Evolutionary conservation across 2,329 filamentous ascomycete genomes (phyloP), one percentile per base, ranked within the genome.

Genomic region (Annulohypoxylon truncatum): DNA sequence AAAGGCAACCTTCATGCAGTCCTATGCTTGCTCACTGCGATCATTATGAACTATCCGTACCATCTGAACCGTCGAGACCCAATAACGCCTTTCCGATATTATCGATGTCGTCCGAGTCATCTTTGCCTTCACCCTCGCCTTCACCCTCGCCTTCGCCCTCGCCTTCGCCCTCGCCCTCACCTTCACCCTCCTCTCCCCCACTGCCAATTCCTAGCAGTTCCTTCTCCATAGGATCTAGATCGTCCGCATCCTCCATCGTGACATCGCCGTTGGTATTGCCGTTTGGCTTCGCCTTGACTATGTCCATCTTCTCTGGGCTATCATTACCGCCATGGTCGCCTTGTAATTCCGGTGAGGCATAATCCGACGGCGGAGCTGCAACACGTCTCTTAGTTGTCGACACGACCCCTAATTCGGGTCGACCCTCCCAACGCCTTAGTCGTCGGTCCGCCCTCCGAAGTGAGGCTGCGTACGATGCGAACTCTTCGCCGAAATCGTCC

Each of bases 401-500:
- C 57, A 88, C 78, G 15, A 86, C 82, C 1, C 83, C 83, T 2
- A 84, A 77, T 18, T 81, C 79, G 9, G 77, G 72, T n/a, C 79
- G 79, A 9, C 77, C 80, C 2, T 88, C 84, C 92, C 92, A 95
- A 29, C 92, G 85, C 55, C 85, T 81, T n/a, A 95, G 80, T 40
- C 92, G 84, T 26, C 92, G 85, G 18, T 84, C 81, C 0, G 85
- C 84, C 13, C 90, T 85, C 56, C 89, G 82, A 15, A 95, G 79
- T 6, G 91, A 86, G 9, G 90, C 87, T 3, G 88, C 86, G 62
- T 92, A 90, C 1, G 87, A 83, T 58, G 85, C 84, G 4, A 88
- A 84, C 77, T 95, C 91, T 77, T 95, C 92, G 44, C 92, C 92
- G 71, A 89, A 92, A 78, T 95, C 92, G 66, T 93, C 90, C 0